Conservation (phyloP, 257 asterid species). For the Forsythia viridissima region DNA sequence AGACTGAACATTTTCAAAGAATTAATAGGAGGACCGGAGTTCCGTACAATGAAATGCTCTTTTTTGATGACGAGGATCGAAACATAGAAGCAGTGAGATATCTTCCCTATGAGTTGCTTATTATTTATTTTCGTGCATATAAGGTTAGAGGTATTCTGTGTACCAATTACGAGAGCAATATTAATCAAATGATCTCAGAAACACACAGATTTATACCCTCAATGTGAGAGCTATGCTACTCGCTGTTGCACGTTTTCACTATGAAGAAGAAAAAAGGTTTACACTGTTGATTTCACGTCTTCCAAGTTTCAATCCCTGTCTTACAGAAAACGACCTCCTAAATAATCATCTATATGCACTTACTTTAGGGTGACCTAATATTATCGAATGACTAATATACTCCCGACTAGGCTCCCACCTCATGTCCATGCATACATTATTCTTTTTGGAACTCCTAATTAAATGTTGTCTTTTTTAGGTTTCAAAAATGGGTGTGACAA, state of each 20-base stretch:
- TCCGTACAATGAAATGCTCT: slow-evolving; percentile 78
- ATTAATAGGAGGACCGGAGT: slow-evolving; percentile 58
- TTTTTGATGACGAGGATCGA: slow-evolving; percentile 87
- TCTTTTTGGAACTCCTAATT: neutral
- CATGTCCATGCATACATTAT: neutral
- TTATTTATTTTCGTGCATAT: neutral
- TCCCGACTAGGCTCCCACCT: neutral
- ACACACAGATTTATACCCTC: neutral
- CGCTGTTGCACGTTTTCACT: neutral
- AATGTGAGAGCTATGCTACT: neutral
- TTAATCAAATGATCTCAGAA: neutral
- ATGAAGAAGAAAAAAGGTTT: neutral
- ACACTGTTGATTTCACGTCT: neutral
- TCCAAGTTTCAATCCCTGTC: neutral
- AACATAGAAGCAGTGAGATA: slow-evolving; percentile 67
- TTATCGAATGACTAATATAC: neutral
- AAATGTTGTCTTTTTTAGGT: slow-evolving; percentile 39
- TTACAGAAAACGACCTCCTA: neutral
- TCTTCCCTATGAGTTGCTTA: slow-evolving; percentile 10
- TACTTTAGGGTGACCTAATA: neutral
- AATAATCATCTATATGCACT: neutral
- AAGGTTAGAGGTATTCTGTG: neutral
- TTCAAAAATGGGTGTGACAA: slow-evolving; percentile 76
- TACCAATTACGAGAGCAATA: neutral
- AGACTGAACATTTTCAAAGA: slow-evolving; percentile 83